Evolutionary conservation across 805 yeast species (phyloP).

Genomic region (Nakazawaea sp.): DNA sequence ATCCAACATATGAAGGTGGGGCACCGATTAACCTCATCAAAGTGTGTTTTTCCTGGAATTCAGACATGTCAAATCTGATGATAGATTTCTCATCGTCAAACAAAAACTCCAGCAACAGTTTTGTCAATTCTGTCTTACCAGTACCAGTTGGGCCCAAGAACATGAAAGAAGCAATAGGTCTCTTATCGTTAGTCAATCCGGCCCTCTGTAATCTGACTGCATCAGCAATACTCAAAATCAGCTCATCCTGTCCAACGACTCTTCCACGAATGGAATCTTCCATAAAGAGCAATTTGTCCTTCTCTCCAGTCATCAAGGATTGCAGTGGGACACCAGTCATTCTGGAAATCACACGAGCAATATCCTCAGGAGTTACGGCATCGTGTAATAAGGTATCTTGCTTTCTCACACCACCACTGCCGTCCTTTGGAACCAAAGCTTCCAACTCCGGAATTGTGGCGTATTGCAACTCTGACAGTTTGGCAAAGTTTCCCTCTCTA

Average conservation of each 20-base stretch:
- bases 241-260: slow-evolving; percentile 95
- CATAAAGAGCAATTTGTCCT: slow-evolving; percentile 85
- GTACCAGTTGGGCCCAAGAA: slow-evolving; percentile 98
- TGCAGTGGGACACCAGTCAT: slow-evolving; percentile 96
- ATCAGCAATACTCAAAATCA: slow-evolving; percentile 81
- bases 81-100: slow-evolving; percentile 86
- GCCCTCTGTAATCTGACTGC: slow-evolving; percentile 97
- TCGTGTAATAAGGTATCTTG: slow-evolving; percentile 60
- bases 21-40: slow-evolving; percentile 91
- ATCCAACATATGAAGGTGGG: slow-evolving; percentile 97
- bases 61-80: slow-evolving; percentile 94
- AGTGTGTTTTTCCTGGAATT: slow-evolving; percentile 91
- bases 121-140: slow-evolving; percentile 94
- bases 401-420: slow-evolving; percentile 13
- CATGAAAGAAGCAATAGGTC: slow-evolving; percentile 96
- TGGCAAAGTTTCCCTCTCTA: slow-evolving; percentile 78
- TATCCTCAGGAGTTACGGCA: slow-evolving; percentile 89
- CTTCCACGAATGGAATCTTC: slow-evolving; percentile 68
- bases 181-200: slow-evolving; percentile 86
- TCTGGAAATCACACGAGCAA: slow-evolving; percentile 83
- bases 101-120: slow-evolving; percentile 84
- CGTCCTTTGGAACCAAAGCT: slow-evolving; percentile 43
- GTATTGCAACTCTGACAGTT: slow-evolving; percentile 86
- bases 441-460: slow-evolving; percentile 80
- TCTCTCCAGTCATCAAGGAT: slow-evolving; percentile 88